phyloP scores from a whole-genome alignment of 768 basidiomycete species.

The Calocybe indica region DNA sequence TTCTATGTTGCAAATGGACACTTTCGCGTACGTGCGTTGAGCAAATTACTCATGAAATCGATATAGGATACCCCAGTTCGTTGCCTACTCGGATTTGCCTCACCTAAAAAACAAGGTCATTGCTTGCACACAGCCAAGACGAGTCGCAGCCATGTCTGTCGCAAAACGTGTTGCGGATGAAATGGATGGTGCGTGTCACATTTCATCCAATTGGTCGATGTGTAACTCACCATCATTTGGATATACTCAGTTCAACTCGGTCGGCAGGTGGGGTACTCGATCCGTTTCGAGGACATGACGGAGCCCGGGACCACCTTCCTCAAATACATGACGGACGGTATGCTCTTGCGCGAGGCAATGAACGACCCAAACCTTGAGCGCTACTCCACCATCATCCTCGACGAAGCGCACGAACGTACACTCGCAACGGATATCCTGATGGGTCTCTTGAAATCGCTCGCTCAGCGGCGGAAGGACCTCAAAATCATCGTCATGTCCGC shows the following conservation, averaged over 20 bases:
- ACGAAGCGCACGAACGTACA: constrained; percentile 98
- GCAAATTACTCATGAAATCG: too few species aligned
- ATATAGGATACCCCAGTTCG: constrained; percentile 90
- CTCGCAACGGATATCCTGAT: constrained; percentile 97
- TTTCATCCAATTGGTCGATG: background rate
- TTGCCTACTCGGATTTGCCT: constrained; percentile 88
- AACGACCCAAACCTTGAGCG: constrained; percentile 84
- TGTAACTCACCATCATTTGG: background rate
- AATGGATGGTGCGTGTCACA: constrained; percentile 78
- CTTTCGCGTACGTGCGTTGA: background rate
- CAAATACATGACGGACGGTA: constrained; percentile 99
- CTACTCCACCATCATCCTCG: constrained; percentile 97
- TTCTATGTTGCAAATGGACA: constrained; percentile 8
- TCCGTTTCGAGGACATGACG: constrained; percentile 98
- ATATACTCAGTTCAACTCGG: constrained; percentile 71
- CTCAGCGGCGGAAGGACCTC: constrained; percentile 76
- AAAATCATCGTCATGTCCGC: constrained; percentile 99
- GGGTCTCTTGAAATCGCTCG: constrained; percentile 87
- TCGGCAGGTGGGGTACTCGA: constrained; percentile 94
- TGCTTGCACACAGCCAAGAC: constrained; percentile 93
- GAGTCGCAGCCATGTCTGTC: constrained; percentile 97
- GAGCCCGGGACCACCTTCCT: constrained; percentile 86
- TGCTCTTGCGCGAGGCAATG: constrained; percentile 98
- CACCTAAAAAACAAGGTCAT: constrained; percentile 87
- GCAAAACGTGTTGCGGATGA: constrained; percentile 98